Evolutionary conservation across 2,329 filamentous ascomycete genomes (phyloP).

Genomic region (Sporothrix dimorphospora): DNA sequence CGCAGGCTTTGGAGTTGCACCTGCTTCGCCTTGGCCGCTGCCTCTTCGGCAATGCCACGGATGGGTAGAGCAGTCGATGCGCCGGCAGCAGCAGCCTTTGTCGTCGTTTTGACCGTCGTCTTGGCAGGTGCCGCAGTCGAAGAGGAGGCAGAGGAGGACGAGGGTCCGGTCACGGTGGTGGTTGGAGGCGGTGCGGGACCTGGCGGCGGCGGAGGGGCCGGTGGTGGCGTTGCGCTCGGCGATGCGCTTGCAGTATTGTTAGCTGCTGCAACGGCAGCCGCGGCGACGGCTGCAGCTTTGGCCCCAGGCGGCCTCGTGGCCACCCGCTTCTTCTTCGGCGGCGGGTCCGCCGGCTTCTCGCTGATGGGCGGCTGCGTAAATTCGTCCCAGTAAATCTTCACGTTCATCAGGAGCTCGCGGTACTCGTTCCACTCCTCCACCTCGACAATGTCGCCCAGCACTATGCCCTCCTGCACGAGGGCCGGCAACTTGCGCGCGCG

Average conservation of each 20-base stretch:
- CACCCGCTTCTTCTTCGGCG: conserved; percentile 21
- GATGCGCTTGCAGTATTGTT: conserved; percentile 15
- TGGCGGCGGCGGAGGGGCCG: conserved; percentile 34
- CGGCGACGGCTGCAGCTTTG: conserved; percentile 29
- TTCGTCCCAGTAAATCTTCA: conserved; percentile 70
- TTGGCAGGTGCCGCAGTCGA: conserved; percentile 31
- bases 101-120: conserved; percentile 36
- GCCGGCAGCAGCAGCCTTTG: background rate
- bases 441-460: conserved; percentile 87
- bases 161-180: background rate
- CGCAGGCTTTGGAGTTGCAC: conserved; percentile 57
- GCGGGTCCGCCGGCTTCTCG: conserved; percentile 52
- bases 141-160: conserved; percentile 33
- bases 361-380: conserved; percentile 60
- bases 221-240: background rate
- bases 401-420: conserved; percentile 86
- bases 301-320: background rate
- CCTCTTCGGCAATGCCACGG: conserved; percentile 65
- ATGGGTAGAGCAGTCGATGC: conserved; percentile 46
- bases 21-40: conserved; percentile 65
- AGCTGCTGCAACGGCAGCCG: background rate
- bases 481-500: conserved; percentile 78
- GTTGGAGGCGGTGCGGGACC: conserved; percentile 30
- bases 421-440: conserved; percentile 99
- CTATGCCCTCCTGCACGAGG: conserved; percentile 81